Evolutionary conservation across 371 early-diverging fungal species (phyloP).

Genomic region (Actinomortierella wolfii): DNA sequence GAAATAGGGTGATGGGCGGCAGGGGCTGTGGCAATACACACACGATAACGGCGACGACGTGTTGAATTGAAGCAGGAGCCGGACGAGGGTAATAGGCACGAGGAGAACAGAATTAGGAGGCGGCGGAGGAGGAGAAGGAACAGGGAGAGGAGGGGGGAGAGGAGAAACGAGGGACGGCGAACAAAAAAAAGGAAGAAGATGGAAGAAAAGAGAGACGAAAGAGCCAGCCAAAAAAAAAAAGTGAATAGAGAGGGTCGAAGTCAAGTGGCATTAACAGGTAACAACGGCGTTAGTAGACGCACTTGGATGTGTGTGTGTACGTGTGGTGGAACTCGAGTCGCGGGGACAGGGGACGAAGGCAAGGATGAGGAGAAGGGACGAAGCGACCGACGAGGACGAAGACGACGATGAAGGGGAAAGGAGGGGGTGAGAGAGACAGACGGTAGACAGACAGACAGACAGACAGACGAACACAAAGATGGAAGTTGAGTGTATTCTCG

Average conservation of each 20-base stretch:
- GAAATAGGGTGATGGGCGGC: background rate
- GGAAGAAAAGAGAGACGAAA: constrained; percentile 5
- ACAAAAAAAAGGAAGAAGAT: background rate
- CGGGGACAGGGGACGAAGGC: background rate
- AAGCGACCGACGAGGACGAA: background rate
- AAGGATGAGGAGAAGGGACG: background rate
- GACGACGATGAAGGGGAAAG: constrained; percentile 2
- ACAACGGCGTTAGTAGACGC: no score
- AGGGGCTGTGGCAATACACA: no score
- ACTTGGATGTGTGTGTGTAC: no score
- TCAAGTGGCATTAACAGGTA: no score
- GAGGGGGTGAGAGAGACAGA: background rate
- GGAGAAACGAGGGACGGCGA: background rate
- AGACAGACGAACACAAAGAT: background rate
- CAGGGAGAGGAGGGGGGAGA: background rate
- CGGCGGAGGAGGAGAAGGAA: background rate
- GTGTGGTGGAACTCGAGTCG: no score
- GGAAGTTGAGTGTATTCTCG: no score
- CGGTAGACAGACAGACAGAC: background rate
- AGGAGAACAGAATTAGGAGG: background rate
- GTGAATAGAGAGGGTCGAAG: background rate
- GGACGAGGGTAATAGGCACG: background rate
- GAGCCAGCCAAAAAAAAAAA: background rate
- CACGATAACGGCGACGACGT: constrained; percentile 3
- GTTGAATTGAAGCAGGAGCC: constrained; percentile 7